Evolutionary conservation across 164 flowering plant species (phyloP), one percentile per base, ranked within the genome.

Genomic region (Tetrastigma voinierianum): DNA sequence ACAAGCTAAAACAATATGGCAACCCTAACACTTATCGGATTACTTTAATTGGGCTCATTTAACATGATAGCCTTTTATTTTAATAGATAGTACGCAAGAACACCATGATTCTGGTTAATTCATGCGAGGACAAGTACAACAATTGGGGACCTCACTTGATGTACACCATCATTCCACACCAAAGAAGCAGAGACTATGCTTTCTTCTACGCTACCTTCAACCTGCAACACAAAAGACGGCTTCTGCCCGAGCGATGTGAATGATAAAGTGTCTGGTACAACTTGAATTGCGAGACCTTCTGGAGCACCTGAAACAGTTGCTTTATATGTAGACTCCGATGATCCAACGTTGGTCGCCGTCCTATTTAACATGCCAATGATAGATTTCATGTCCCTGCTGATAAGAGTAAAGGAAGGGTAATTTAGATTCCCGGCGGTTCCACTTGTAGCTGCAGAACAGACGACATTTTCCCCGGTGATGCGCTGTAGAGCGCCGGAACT

Each of bases 121-220:
- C 6, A 25, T 0, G 40, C 0, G 40, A 25, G 40, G 40, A 7
- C 40, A 4, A 25, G 43, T 9, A 57, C 71, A 8, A 67, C 67
- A 62, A 67, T 67, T 19, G 71, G 67, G 40, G 71, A 67, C 47
- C 76, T 73, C 44, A 67, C 72, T 19, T 57, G 59, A 52, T 57
- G 55, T 11, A 16, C 19, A 2, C 75, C 75, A 62, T 72, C 71
- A 63, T 55, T 43, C 75, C 75, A 67, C 18, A 63, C 47, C 21
- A 70, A 16, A 48, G 74, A 65, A 44, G 54, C 60, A 17, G 69
- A 65, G 25, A 54, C 18, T 3, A 66, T 47, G n/a, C 3, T 8
- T 2, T 10, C 18, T 0, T 4, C 13, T 46, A 10, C 4, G 11
- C 0, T 15, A 2, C 61, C 74, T 44, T 52, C 12, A 55, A 67